These are phyloP conservation scores for Pseudocercospora eumusae DNA, from an alignment of 2,329 filamentous ascomycete species.

Conservation along the genomic window DNA sequence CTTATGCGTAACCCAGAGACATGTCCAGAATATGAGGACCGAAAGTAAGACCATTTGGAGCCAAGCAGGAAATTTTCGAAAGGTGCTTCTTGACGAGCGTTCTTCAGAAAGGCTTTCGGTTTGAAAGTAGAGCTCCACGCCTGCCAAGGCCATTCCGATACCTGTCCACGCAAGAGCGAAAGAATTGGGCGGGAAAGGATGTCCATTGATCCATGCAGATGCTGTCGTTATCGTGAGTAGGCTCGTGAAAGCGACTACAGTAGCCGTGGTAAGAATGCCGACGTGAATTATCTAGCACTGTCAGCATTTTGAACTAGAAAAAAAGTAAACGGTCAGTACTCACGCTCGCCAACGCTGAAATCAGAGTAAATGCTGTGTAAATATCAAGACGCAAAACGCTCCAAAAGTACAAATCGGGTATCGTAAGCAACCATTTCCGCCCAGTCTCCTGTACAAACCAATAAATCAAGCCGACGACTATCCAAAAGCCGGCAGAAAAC, in stretches of 20 bases:
- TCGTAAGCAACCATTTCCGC: conserved; percentile 43
- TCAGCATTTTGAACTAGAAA: conserved; percentile 5
- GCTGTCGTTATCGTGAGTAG: conserved; percentile 38
- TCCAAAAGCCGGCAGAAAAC: conserved; percentile 43
- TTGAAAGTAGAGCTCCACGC: conserved; percentile 38
- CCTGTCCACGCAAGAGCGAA: conserved; percentile 30
- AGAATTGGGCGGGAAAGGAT: conserved; percentile 36
- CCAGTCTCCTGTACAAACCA: conserved; percentile 42
- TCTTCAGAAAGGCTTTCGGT: conserved; percentile 24
- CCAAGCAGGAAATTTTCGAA: conserved; percentile 30
- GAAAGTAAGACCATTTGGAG: conserved; percentile 44
- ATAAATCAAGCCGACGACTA: conserved; percentile 41
- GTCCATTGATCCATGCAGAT: conserved; percentile 39
- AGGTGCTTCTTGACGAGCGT: background rate
- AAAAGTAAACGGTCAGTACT: conserved; percentile 18
- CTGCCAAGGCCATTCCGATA: conserved; percentile 32
- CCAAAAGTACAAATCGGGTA: conserved; percentile 43
- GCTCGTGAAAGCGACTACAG: conserved; percentile 43
- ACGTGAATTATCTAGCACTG: conserved; percentile 44
- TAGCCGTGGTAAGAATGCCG: conserved; percentile 44
- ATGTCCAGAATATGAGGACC: conserved; percentile 47
- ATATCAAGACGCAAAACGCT: conserved; percentile 38
- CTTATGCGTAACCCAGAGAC: conserved; percentile 46
- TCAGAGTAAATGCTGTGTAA: conserved; percentile 32
- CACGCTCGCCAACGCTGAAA: conserved; percentile 36